phyloP scores from a whole-genome alignment of 2,329 filamentous ascomycete genomes.

The Talaromyces funiculosus region DNA sequence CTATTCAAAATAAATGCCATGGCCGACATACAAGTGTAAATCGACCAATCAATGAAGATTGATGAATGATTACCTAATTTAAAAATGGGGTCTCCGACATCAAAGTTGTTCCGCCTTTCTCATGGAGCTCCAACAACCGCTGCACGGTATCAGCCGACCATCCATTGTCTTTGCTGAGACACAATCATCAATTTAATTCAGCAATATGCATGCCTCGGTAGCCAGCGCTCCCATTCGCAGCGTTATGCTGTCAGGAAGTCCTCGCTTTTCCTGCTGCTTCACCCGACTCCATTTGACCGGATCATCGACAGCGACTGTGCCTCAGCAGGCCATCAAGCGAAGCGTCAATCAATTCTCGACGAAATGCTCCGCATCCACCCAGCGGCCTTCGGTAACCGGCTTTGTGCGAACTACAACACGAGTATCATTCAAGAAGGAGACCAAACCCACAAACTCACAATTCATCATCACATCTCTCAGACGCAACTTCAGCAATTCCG shows the following conservation, averaged over 20 bases:
- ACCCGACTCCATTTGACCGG: constrained; percentile 17
- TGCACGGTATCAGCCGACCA: neutral
- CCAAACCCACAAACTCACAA: neutral
- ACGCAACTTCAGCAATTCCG: constrained; percentile 8
- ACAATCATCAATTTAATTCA: neutral
- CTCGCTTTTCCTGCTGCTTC: constrained; percentile 18
- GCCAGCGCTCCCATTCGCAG: constrained; percentile 31
- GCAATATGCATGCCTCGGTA: constrained; percentile 23
- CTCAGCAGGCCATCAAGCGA: constrained; percentile 6
- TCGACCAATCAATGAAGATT: neutral
- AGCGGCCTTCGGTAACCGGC: neutral
- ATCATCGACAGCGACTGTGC: constrained; percentile 4
- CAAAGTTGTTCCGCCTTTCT: neutral
- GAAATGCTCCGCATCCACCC: constrained; percentile 11
- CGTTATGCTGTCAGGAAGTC: constrained; percentile 22
- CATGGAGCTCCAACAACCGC: neutral
- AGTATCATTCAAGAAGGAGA: neutral
- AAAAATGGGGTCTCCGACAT: constrained; percentile 15
- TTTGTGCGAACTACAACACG: neutral
- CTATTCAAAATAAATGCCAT: too few relatives aligned
- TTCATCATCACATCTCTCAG: constrained; percentile 7
- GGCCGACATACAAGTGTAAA: neutral
- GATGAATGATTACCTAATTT: neutral
- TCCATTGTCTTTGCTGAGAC: neutral
- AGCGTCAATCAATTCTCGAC: constrained; percentile 6